A percentile compares a stretch with the other conserved stretches of the same genome.
Evolutionary conservation across 1,139 yeast genomes (phyloP).

Genomic region (Magnusiomyces tetraspermus): DNA sequence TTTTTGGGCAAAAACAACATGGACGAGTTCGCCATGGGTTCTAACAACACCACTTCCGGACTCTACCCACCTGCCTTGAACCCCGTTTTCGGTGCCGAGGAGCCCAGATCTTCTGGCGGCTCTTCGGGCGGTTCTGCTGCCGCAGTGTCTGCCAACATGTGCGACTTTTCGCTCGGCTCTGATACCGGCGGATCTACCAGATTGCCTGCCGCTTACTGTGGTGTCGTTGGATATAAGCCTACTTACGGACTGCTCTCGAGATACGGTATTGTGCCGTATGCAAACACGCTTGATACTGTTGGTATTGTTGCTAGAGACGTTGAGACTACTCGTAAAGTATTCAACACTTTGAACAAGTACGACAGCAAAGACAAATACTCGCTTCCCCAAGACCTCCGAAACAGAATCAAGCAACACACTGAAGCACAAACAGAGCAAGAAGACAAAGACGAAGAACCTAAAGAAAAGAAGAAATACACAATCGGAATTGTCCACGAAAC

Average conservation of each 20-base stretch:
- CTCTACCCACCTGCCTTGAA: constrained; percentile 59
- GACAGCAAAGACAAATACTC: constrained; percentile 82
- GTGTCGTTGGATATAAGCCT: constrained; percentile 81
- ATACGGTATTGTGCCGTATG: constrained; percentile 87
- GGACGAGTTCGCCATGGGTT: constrained; percentile 98
- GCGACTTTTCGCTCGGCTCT: constrained; percentile 71
- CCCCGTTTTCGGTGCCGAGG: constrained; percentile 38
- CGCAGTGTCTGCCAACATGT: constrained; percentile 63
- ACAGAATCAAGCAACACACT: constrained; percentile 14
- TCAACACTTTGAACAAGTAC: constrained; percentile 43
- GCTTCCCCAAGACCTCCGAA: constrained; percentile 32
- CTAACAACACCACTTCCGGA: constrained; percentile 41
- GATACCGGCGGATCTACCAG: constrained; percentile 97
- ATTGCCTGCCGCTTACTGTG: constrained; percentile 82
- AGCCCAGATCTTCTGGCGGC: constrained; percentile 61
- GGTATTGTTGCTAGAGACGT: constrained; percentile 60
- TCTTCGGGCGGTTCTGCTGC: constrained; percentile 97
- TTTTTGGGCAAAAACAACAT: constrained; percentile 74
- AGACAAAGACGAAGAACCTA: constrained; percentile 9
- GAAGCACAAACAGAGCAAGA: constrained; percentile 14
- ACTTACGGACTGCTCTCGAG: constrained; percentile 85
- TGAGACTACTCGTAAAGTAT: constrained; percentile 41
- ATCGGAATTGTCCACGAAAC: constrained; percentile 72
- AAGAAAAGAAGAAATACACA: constrained; percentile 26
- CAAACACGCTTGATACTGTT: constrained; percentile 90